A percentile compares a stretch with the other conserved stretches of the same genome.
Conservation (phyloP, 2,329 filamentous ascomycete genomes). For the Daldinia eschscholtzii region DNA sequence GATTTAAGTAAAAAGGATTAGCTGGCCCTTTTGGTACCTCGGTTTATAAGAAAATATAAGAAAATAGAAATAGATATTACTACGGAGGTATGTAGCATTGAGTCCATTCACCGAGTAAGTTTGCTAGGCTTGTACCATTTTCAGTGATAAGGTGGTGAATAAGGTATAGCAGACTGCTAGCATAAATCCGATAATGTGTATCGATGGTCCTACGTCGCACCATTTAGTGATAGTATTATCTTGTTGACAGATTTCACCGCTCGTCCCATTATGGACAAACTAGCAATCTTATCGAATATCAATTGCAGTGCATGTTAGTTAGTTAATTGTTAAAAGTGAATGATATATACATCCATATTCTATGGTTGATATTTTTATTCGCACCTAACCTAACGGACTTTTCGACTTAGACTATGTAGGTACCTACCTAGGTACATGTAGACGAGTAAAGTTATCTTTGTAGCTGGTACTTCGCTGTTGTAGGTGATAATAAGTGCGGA, state of each 20-base stretch:
- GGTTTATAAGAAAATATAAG: neutral
- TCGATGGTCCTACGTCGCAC: slow-evolving; percentile 6
- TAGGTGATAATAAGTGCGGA: neutral
- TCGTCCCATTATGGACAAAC: neutral
- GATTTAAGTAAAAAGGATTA: slow-evolving; percentile 2
- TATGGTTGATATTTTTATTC: neutral
- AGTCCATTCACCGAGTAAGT: slow-evolving; percentile 1
- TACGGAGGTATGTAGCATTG: neutral
- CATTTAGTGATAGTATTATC: slow-evolving; percentile 1
- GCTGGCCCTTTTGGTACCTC: neutral
- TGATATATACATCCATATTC: neutral
- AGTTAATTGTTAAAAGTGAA: neutral
- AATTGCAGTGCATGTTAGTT: neutral
- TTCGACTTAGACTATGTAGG: neutral
- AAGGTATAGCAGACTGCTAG: neutral
- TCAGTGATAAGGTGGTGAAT: neutral
- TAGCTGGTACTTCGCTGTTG: neutral
- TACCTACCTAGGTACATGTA: too few species aligned
- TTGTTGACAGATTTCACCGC: slow-evolving; percentile 38
- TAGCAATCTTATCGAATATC: neutral
- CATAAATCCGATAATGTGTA: neutral
- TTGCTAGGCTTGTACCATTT: slow-evolving; percentile 1
- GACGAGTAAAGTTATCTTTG: neutral
- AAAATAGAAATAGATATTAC: neutral
- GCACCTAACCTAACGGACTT: too few species aligned